These are phyloP conservation scores for Lachnellula suecica DNA, from an alignment of 2,329 filamentous ascomycete species.

Conservation along the genomic window DNA sequence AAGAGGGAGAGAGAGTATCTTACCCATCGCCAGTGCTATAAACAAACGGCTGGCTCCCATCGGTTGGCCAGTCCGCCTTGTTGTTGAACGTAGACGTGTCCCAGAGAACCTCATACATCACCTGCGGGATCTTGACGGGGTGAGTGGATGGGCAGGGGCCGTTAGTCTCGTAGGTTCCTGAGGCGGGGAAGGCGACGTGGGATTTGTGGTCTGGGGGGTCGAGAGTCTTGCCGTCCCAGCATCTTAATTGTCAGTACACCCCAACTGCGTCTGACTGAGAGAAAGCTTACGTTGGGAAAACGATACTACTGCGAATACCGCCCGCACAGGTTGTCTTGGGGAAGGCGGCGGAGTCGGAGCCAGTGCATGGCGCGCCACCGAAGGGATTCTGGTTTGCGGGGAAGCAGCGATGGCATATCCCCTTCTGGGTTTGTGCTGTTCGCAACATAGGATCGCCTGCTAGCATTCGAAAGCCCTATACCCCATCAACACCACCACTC, in stretches of 20 bases:
- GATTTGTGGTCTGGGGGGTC: no score
- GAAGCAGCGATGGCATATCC: constrained; percentile 56
- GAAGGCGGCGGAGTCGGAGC: constrained; percentile 46
- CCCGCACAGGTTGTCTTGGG: constrained; percentile 52
- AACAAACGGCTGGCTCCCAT: constrained; percentile 41
- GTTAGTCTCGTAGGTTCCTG: constrained; percentile 1
- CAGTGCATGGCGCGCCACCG: constrained; percentile 33
- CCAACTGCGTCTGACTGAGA: background rate
- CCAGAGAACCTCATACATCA: constrained; percentile 50
- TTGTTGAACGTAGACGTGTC: constrained; percentile 41
- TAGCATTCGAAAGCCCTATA: constrained; percentile 47
- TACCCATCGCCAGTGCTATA: constrained; percentile 41
- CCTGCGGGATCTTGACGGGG: constrained; percentile 44
- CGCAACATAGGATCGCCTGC: constrained; percentile 39
- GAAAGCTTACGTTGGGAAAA: constrained; percentile 30
- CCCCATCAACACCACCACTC: no score
- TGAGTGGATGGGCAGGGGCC: constrained; percentile 26
- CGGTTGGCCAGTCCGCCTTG: constrained; percentile 41
- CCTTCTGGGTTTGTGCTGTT: constrained; percentile 41
- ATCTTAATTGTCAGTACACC: background rate
- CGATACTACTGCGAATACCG: constrained; percentile 50
- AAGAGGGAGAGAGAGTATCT: background rate
- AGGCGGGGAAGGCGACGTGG: constrained; percentile 19
- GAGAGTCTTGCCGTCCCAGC: background rate
- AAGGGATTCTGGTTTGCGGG: constrained; percentile 33